These are phyloP conservation scores for Tolypocladium capitatum DNA, from an alignment of 2,329 filamentous ascomycete species.

Conservation along the genomic window DNA sequence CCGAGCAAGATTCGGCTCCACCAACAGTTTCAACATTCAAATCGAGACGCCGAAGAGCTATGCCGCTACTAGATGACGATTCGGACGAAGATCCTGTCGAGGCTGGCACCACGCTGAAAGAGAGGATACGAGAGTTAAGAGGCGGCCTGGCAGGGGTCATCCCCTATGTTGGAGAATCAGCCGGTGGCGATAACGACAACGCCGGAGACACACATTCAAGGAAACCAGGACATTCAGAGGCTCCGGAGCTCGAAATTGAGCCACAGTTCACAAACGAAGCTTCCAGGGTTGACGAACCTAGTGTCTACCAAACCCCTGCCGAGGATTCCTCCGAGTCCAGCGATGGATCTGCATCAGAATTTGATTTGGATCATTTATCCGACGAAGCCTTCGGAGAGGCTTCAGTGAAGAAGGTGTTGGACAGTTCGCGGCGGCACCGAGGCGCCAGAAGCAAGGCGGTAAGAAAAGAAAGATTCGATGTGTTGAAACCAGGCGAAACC, in stretches of 20 bases:
- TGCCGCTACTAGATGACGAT: not conserved
- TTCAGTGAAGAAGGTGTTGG: not conserved
- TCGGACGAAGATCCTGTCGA: not conserved
- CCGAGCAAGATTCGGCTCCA: not conserved
- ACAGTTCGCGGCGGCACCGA: not conserved
- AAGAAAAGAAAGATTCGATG: not conserved
- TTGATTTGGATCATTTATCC: constrained; percentile 4
- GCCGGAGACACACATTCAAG: not conserved
- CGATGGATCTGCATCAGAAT: constrained; percentile 6
- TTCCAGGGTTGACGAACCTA: constrained; percentile 8
- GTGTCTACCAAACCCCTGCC: constrained; percentile 11
- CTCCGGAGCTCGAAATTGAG: not conserved
- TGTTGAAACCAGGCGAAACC: not conserved
- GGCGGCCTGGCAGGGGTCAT: not conserved
- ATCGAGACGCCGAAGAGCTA: not conserved
- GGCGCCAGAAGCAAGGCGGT: not conserved
- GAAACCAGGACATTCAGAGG: no score
- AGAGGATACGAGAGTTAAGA: not conserved
- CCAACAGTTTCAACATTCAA: not conserved
- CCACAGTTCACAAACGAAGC: not conserved
- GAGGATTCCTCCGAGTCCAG: constrained; percentile 8
- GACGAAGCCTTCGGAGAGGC: not conserved
- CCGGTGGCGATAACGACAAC: not conserved
- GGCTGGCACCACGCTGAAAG: not conserved
- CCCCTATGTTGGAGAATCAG: not conserved